Percentiles rank a stretch among this genome's conserved stretches.
These are phyloP conservation scores for Boletus barrowsii DNA, from an alignment of 768 basidiomycete genomes.

Conservation along the genomic window DNA sequence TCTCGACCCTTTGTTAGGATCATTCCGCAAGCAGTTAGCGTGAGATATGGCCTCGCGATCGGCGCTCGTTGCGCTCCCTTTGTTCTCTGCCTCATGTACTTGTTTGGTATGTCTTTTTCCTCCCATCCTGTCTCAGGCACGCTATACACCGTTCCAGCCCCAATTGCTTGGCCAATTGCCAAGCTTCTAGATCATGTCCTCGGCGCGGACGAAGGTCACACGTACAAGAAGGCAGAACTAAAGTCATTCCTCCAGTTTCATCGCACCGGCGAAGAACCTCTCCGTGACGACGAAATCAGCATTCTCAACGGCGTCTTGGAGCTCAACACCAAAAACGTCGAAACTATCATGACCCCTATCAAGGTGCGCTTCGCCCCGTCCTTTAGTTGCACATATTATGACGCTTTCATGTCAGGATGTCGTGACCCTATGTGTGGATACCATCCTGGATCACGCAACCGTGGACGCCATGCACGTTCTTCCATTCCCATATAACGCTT, in stretches of 20 bases:
- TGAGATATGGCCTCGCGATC: constrained; percentile 74
- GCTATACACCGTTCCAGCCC: constrained; percentile 41
- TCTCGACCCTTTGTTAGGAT: constrained; percentile 38
- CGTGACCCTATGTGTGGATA: constrained; percentile 74
- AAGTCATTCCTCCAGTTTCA: constrained; percentile 81
- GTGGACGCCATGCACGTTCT: constrained; percentile 69
- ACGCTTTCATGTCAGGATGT: constrained; percentile 54
- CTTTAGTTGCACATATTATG: background rate
- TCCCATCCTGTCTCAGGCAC: background rate
- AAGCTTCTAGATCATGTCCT: constrained; percentile 78
- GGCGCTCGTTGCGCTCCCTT: constrained; percentile 77
- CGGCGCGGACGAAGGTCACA: constrained; percentile 67
- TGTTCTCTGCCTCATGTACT: constrained; percentile 70
- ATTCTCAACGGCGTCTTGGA: constrained; percentile 81
- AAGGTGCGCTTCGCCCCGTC: constrained; percentile 36
- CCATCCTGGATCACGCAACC: constrained; percentile 71
- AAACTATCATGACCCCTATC: constrained; percentile 81
- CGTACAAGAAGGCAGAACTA: constrained; percentile 81
- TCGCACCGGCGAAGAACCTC: constrained; percentile 67
- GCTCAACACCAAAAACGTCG: constrained; percentile 71
- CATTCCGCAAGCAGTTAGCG: constrained; percentile 72
- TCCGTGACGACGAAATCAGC: constrained; percentile 78
- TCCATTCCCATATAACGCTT: background rate
- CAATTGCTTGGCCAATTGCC: constrained; percentile 70
- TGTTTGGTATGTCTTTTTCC: constrained; percentile 36